Evolutionary conservation across 1,284 basidiomycete genomes (phyloP).

Genomic region (Anthracocystis panici-leucophaei): DNA sequence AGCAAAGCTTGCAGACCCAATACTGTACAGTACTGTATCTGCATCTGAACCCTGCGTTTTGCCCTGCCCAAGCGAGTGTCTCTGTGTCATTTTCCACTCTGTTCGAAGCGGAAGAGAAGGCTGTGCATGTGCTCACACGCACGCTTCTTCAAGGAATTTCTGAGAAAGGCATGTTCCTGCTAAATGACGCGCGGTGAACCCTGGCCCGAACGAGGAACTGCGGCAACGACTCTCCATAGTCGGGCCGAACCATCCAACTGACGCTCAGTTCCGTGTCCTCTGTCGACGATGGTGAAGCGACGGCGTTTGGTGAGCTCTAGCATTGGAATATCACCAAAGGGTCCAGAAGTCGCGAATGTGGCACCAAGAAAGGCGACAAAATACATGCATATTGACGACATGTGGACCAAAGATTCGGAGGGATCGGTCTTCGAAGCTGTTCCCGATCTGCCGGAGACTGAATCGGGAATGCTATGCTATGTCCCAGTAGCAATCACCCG

Average conservation of each 20-base stretch:
- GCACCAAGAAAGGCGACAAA: too few relatives aligned
- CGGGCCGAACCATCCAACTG: slow-evolving; percentile 8
- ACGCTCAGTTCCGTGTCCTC: background rate
- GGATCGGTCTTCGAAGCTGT: too few relatives aligned
- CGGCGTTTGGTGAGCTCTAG: background rate
- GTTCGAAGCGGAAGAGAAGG: background rate
- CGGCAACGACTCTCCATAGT: slow-evolving; percentile 8
- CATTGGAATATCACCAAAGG: too few relatives aligned
- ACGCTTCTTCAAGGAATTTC: background rate
- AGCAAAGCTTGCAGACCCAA: too few relatives aligned
- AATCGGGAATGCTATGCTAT: too few relatives aligned
- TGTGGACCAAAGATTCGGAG: too few relatives aligned
- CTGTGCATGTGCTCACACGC: slow-evolving; percentile 11
- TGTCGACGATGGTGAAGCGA: background rate
- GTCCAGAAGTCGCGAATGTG: too few relatives aligned
- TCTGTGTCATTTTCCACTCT: slow-evolving; percentile 14
- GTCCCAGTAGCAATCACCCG: too few relatives aligned
- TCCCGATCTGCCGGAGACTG: too few relatives aligned
- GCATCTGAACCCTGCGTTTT: slow-evolving; percentile 13
- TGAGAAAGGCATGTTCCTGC: slow-evolving; percentile 3
- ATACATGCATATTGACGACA: too few relatives aligned
- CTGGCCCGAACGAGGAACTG: slow-evolving; percentile 17
- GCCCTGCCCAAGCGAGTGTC: background rate
- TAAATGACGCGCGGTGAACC: slow-evolving; percentile 25
- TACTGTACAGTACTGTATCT: too few relatives aligned